Conservation (phyloP, 1,139 yeast genomes). For the Candida albicans region DNA sequence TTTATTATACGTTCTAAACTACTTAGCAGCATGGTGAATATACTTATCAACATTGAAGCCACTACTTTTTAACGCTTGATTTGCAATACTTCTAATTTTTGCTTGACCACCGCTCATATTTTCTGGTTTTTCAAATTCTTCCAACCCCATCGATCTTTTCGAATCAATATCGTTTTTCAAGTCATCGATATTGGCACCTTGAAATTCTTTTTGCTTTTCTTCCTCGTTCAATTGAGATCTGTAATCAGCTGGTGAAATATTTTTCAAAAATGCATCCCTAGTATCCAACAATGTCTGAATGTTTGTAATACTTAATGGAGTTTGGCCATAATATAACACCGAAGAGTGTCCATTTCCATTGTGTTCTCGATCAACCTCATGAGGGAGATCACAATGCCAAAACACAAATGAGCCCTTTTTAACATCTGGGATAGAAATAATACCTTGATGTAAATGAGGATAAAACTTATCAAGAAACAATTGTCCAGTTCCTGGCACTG, state of each 20-base stretch:
- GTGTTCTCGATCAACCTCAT: constrained; percentile 48
- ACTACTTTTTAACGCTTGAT: constrained; percentile 10
- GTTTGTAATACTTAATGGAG: constrained; percentile 18
- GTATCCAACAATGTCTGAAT: constrained; percentile 18
- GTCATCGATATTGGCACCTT: constrained; percentile 19
- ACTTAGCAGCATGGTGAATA: not conserved
- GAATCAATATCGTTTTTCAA: constrained; percentile 21
- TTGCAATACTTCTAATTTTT: constrained; percentile 20
- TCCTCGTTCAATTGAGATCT: constrained; percentile 16
- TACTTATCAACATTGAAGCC: not conserved
- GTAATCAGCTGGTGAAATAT: constrained; percentile 19
- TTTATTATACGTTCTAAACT: too few species aligned
- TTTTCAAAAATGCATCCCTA: constrained; percentile 14
- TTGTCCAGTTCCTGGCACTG: constrained; percentile 23
- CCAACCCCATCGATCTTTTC: constrained; percentile 24
- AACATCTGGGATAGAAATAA: constrained; percentile 35
- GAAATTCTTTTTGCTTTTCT: constrained; percentile 14
- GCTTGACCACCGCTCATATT: constrained; percentile 23
- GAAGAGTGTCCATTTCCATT: constrained; percentile 38
- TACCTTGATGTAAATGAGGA: constrained; percentile 30
- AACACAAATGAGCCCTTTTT: constrained; percentile 44
- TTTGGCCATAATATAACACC: constrained; percentile 27
- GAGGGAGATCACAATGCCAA: constrained; percentile 52
- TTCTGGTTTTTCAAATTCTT: constrained; percentile 19
- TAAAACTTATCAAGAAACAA: constrained; percentile 20